Base-by-base conservation (phyloP, 257 asterid genomes). In the Petunia secreta region DNA sequence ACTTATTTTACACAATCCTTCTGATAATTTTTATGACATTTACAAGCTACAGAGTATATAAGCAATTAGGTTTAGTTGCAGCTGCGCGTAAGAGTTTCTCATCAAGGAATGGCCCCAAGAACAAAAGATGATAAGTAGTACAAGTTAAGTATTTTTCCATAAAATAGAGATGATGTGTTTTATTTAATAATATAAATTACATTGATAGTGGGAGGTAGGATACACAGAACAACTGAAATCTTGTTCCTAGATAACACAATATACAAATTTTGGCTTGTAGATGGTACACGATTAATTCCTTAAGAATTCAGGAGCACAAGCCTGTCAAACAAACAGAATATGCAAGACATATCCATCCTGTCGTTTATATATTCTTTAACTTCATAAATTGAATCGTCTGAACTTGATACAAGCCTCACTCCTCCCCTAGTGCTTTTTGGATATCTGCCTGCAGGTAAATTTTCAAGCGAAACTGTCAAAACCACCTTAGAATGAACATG, bases 351-450 rank as follows among this genome's bases (percentile, higher is more conserved):
- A 16, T 69, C 59, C 59, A 10, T 69, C 3, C 58, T 48, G 58
- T 16, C 2, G 9, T 69, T 69, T 25, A 69, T 69, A 8, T 46
- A 46, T 16, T 25, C 25, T 25, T 7, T 69, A 16, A 46, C 39
- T 11, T 69, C 59, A 69, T 48, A 41, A 69, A 69, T 58, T 46
- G 14, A 66, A 15, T 6, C 15, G 16, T 57, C 34, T 66, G 43
- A 16, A 68, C 52, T 5, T 57, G 63, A 1, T 4, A 25, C 25
- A 25, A 69, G 43, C 81, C 58, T 89, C 88, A 88, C 62, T 15
- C 60, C 75, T 88, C 90, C 67, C 92, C 98, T 87, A 94, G 55
- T 40, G 91, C 95, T 77, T 91, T 90, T 80, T 68, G 85, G 73
- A 92, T 89, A 83, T 91, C 98, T 36, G 75, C 85, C 97, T 94